Evolutionary conservation across 345 rosid genomes (phyloP).

Genomic region (Eucalyptus curtisii): DNA sequence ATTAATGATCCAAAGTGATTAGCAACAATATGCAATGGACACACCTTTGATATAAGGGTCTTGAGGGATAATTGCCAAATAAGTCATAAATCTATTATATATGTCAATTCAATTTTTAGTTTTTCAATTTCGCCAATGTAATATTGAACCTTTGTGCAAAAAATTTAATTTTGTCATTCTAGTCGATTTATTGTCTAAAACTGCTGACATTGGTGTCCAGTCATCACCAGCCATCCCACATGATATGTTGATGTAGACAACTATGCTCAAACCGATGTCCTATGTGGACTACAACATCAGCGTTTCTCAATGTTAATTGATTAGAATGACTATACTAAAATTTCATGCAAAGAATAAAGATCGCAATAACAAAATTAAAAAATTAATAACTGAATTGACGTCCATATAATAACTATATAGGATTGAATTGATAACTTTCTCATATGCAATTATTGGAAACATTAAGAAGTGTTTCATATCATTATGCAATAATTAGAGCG

Average conservation of each 20-base stretch:
- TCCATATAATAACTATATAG: background rate
- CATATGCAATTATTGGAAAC: background rate
- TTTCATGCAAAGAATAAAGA: background rate
- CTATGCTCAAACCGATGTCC: accelerated
- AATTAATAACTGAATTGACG: accelerated
- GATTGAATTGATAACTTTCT: background rate
- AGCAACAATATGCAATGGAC: background rate
- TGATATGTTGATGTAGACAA: accelerated
- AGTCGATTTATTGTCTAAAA: accelerated
- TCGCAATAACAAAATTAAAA: background rate
- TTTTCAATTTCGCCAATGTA: background rate
- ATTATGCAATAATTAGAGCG: background rate
- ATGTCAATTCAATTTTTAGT: accelerated
- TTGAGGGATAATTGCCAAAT: background rate
- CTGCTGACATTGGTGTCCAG: accelerated
- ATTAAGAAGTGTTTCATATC: background rate
- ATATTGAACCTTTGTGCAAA: background rate
- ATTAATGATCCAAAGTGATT: background rate
- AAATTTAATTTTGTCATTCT: background rate
- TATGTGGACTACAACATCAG: accelerated
- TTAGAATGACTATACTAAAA: background rate
- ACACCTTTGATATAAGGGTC: background rate
- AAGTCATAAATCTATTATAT: background rate
- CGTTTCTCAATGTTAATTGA: accelerated
- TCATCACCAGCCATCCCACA: accelerated